phyloP scores from a whole-genome alignment of 164 flowering plant genomes.

The Liriodendron chinense region DNA sequence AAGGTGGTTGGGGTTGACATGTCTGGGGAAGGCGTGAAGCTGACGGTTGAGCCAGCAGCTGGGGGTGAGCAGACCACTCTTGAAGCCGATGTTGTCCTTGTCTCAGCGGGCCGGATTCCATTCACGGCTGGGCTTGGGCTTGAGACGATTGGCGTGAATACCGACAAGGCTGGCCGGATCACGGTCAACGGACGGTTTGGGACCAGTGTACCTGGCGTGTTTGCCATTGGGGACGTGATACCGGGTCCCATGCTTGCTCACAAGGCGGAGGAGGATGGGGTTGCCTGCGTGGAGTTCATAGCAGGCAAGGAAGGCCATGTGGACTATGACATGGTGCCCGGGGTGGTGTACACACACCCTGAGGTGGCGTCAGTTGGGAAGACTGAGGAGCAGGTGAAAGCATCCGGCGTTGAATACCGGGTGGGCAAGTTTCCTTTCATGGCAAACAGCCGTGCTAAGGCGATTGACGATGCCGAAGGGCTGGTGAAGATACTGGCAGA shows the following conservation, averaged over 20 bases:
- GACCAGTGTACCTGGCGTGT: conserved; percentile 66
- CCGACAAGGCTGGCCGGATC: conserved; percentile 71
- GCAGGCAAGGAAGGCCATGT: conserved; percentile 88
- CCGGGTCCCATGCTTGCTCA: conserved; percentile 96
- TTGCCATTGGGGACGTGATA: conserved; percentile 87
- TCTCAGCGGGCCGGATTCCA: conserved; percentile 82
- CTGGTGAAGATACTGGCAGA: conserved; percentile 83
- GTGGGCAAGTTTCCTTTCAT: conserved; percentile 89
- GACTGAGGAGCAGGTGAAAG: conserved; percentile 88
- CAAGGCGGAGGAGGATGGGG: conserved; percentile 95
- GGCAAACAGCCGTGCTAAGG: conserved; percentile 94
- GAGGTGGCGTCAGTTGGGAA: conserved; percentile 95
- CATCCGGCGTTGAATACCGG: conserved; percentile 55
- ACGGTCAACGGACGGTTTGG: conserved; percentile 56
- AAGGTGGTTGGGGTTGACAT: conserved; percentile 85
- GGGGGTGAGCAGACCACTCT: conserved; percentile 78
- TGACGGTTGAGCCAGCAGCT: conserved; percentile 79
- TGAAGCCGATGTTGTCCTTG: conserved; percentile 90
- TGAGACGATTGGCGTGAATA: conserved; percentile 78
- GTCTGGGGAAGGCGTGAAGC: conserved; percentile 57
- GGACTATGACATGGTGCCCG: conserved; percentile 87
- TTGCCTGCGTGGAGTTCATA: conserved; percentile 84
- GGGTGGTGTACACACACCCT: conserved; percentile 89
- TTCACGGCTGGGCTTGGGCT: conserved; percentile 75
- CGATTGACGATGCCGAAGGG: conserved; percentile 90